phyloP scores from a whole-genome alignment of 768 basidiomycete genomes.

The Xerocomus spinulosus region DNA sequence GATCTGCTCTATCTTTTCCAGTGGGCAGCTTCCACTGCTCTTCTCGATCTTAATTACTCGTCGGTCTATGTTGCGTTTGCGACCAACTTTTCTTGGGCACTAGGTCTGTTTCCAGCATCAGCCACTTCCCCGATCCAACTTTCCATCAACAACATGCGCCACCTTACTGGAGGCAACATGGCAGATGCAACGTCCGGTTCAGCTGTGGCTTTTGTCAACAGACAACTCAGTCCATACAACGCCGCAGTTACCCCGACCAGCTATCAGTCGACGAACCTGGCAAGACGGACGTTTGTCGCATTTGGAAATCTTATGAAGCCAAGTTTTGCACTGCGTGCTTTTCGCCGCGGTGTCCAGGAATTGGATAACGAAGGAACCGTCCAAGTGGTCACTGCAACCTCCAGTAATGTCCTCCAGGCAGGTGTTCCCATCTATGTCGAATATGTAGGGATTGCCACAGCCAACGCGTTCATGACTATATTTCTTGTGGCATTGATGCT shows the following conservation, averaged over 20 bases:
- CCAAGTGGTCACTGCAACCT: conserved; percentile 58
- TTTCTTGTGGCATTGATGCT: conserved; percentile 72
- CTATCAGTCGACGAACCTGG: conserved; percentile 1
- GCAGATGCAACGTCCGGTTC: conserved; percentile 54
- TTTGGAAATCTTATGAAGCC: conserved; percentile 10
- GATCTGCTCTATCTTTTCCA: conserved; percentile 84
- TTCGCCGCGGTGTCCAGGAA: conserved; percentile 24
- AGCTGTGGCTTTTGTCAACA: conserved; percentile 73
- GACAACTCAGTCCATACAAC: conserved; percentile 79
- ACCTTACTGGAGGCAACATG: conserved; percentile 74
- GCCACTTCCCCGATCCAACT: conserved; percentile 58
- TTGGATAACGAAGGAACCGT: conserved; percentile 37
- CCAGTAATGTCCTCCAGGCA: conserved; percentile 65
- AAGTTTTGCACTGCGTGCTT: not conserved
- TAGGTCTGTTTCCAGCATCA: conserved; percentile 64
- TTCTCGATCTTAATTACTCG: conserved; percentile 86
- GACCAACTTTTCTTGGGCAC: conserved; percentile 85
- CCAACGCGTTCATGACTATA: conserved; percentile 88
- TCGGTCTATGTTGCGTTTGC: conserved; percentile 75
- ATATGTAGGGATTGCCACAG: conserved; percentile 70
- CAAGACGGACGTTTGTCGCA: conserved; percentile 6
- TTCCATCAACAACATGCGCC: conserved; percentile 79
- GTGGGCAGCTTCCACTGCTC: conserved; percentile 70
- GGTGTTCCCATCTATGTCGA: conserved; percentile 83
- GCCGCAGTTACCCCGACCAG: conserved; percentile 7